Percentiles rank a stretch among this genome's conserved stretches.
phyloP scores from a whole-genome alignment of 768 basidiomycete genomes.

The Tricholoma matsutake region DNA sequence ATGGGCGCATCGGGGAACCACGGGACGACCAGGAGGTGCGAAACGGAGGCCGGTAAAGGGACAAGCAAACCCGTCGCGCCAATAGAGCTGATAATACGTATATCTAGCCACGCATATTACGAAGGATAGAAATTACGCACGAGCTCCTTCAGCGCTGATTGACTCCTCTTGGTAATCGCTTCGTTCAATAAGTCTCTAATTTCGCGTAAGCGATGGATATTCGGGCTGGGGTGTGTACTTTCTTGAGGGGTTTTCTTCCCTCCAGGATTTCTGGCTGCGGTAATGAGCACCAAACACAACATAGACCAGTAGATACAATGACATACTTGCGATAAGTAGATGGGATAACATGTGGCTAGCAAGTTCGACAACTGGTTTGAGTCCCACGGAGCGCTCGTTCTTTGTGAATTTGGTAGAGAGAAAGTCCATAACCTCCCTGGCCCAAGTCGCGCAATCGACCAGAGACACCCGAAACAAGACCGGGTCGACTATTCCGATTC shows the following conservation, averaged over 20 bases:
- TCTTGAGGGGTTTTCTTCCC: slow-evolving; percentile 3
- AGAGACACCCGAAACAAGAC: not conserved
- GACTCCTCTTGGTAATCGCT: slow-evolving; percentile 1
- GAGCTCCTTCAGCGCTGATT: not conserved
- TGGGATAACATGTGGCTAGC: not conserved
- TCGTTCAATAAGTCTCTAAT: not conserved
- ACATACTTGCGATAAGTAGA: slow-evolving; percentile 1
- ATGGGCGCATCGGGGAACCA: not conserved
- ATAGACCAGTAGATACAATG: not conserved
- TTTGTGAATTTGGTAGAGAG: slow-evolving; percentile 1
- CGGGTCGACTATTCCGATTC: not conserved
- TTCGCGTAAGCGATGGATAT: not conserved
- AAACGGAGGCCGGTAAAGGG: not conserved
- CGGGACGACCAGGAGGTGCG: not conserved
- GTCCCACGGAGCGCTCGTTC: not conserved
- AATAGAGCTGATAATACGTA: not conserved
- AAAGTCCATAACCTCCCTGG: slow-evolving; percentile 1
- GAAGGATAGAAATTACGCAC: not conserved
- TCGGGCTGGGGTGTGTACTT: not conserved
- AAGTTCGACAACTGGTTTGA: not conserved
- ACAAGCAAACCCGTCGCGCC: not conserved
- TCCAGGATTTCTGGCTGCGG: not conserved
- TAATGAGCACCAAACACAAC: not conserved
- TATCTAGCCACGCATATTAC: not conserved
- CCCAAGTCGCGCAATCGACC: not conserved